A percentile compares a stretch with the other conserved stretches of the same genome.
Conservation (phyloP, 2,329 filamentous ascomycete genomes). For the Penicillium sp. region DNA sequence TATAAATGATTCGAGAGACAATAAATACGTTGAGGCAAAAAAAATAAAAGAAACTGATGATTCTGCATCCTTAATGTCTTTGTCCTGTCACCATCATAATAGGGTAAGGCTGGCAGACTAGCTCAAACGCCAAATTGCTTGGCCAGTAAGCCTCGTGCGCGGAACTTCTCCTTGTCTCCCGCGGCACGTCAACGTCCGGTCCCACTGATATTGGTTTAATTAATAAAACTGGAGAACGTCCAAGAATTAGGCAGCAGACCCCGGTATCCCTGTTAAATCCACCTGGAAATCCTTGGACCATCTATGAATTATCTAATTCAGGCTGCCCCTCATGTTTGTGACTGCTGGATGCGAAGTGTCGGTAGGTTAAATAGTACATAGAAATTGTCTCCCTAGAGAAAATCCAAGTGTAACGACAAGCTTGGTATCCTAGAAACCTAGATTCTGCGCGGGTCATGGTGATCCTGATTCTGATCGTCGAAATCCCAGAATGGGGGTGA, state of each 20-base stretch:
- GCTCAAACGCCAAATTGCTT: not conserved
- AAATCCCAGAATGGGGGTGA: not conserved
- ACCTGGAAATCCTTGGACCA: not conserved
- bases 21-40: not conserved
- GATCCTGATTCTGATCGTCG: not conserved
- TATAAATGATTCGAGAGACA: not conserved
- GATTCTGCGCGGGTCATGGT: not conserved
- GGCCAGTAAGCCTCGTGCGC: not conserved
- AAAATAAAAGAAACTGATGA: not conserved
- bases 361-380: not conserved
- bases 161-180: not conserved
- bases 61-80: not conserved
- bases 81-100: not conserved
- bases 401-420: not conserved
- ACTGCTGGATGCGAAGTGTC: not conserved
- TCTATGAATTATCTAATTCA: not conserved
- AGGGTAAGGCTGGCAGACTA: not conserved
- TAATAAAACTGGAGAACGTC: not conserved
- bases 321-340: not conserved
- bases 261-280: not conserved
- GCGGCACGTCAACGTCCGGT: not conserved
- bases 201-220: not conserved
- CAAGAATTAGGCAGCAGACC: not conserved
- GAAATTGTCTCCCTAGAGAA: too few relatives aligned
- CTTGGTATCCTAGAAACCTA: not conserved